Evolutionary conservation across 192 early-diverging fungal genomes (phyloP).

Genomic region (Coemansia sp.): DNA sequence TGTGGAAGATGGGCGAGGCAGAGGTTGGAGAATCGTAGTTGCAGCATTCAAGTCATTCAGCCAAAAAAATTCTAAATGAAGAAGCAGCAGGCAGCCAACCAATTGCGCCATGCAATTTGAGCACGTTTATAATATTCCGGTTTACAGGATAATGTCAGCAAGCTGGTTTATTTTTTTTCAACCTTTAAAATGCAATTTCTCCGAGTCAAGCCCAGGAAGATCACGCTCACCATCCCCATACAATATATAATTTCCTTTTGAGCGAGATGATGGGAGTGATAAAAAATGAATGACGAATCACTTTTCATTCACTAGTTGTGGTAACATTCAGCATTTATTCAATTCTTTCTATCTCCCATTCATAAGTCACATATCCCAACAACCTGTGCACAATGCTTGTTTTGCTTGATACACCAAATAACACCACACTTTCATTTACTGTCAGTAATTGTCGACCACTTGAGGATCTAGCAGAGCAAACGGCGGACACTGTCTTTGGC

Average conservation of each 20-base stretch:
- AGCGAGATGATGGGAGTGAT: background rate
- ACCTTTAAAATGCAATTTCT: background rate
- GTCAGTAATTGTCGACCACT: conserved; percentile 32
- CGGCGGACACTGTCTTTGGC: conserved; percentile 6
- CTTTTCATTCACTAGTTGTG: background rate
- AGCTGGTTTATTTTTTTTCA: background rate
- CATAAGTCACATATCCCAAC: background rate
- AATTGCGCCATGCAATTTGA: too few relatives aligned
- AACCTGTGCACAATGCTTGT: conserved; percentile 24
- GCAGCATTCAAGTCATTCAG: too few relatives aligned
- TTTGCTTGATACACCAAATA: conserved; percentile 25
- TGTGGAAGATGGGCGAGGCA: too few relatives aligned
- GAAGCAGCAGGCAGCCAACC: too few relatives aligned
- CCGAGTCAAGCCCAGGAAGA: background rate
- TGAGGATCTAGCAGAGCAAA: conserved; percentile 22
- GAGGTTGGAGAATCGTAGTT: too few relatives aligned
- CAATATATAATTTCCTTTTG: background rate
- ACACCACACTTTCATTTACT: conserved; percentile 16
- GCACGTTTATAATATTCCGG: too few relatives aligned
- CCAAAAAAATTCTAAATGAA: too few relatives aligned
- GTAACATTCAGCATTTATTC: background rate
- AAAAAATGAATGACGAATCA: background rate
- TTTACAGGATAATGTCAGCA: background rate
- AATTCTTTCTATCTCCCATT: background rate
- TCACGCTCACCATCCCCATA: background rate